Evolutionary conservation across 495 filamentous ascomycete species (phyloP).

Genomic region (Cairneyella variabilis): DNA sequence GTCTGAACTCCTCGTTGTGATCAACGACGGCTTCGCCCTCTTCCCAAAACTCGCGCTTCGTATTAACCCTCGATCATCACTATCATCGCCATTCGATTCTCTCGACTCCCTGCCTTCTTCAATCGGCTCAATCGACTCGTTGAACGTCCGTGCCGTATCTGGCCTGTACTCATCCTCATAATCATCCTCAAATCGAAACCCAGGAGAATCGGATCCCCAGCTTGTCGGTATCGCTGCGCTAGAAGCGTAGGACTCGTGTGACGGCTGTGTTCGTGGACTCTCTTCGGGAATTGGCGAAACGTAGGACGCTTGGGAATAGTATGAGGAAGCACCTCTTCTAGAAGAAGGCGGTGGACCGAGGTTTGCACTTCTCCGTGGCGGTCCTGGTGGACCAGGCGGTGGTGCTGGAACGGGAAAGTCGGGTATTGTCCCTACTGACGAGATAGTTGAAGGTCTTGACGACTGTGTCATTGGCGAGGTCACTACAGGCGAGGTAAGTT

Average conservation of each 20-base stretch:
- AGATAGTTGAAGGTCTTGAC: conserved; percentile 50
- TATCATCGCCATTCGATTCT: conserved; percentile 46
- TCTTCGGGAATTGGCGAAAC: conserved; percentile 92
- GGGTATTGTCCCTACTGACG: conserved; percentile 48
- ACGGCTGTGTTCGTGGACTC: conserved; percentile 47
- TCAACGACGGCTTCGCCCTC: conserved; percentile 66
- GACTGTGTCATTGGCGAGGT: conserved; percentile 33
- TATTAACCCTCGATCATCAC: conserved; percentile 61
- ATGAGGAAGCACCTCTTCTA: conserved; percentile 65
- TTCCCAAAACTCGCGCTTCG: conserved; percentile 76
- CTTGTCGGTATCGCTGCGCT: conserved; percentile 74
- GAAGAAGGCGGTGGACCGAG: conserved; percentile 64
- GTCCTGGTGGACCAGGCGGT: conserved; percentile 27
- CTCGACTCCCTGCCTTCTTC: conserved; percentile 42
- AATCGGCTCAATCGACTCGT: conserved; percentile 42
- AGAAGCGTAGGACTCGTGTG: conserved; percentile 71
- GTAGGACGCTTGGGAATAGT: conserved; percentile 68
- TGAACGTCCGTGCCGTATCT: too few relatives aligned
- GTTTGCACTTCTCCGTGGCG: conserved; percentile 49
- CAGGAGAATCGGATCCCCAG: conserved; percentile 44
- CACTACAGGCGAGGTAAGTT: conserved; percentile 24
- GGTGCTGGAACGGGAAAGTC: conserved; percentile 54
- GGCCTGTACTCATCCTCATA: conserved; percentile 33
- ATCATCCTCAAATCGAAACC: conserved; percentile 40
- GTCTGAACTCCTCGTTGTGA: conserved; percentile 44